Percentiles rank a stretch among this genome's conserved stretches.
These are phyloP conservation scores for Rhodotorula graminis DNA, from an alignment of 768 basidiomycete species.

Conservation along the genomic window DNA sequence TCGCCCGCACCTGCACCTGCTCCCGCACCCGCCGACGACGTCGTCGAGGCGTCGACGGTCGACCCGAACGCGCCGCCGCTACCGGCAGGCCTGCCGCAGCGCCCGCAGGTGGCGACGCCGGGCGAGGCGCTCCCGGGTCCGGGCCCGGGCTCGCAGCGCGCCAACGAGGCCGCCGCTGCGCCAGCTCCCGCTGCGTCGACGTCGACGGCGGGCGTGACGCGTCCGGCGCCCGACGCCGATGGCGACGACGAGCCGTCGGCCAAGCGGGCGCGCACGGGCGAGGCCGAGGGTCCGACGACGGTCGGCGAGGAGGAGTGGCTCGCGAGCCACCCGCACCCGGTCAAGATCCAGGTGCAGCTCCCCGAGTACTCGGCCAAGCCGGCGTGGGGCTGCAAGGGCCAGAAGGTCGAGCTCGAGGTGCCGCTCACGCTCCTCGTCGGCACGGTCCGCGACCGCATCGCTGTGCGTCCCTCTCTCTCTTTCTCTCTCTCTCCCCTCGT, in stretches of 20 bases:
- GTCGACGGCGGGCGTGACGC: neutral
- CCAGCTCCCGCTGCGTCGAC: neutral
- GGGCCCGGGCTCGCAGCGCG: neutral
- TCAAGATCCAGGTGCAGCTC: slow-evolving; percentile 76
- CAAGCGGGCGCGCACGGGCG: slow-evolving; percentile 67
- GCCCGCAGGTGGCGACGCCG: slow-evolving; percentile 61
- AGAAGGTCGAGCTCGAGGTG: slow-evolving; percentile 70
- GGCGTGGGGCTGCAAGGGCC: slow-evolving; percentile 88
- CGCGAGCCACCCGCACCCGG: slow-evolving; percentile 57
- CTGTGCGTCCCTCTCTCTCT: slow-evolving; percentile 14
- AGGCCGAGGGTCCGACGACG: slow-evolving; percentile 71
- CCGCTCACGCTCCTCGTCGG: slow-evolving; percentile 80
- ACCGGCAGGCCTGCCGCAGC: slow-evolving; percentile 63
- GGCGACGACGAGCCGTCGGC: slow-evolving; percentile 67
- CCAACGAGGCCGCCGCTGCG: neutral
- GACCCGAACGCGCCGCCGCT: slow-evolving; percentile 18
- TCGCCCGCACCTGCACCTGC: slow-evolving; percentile 57
- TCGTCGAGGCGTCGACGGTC: neutral
- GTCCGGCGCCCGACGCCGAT: slow-evolving; percentile 32
- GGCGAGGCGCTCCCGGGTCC: slow-evolving; percentile 47
- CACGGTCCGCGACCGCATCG: slow-evolving; percentile 80
- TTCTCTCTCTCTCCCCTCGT: neutral
- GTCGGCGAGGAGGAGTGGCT: slow-evolving; percentile 60
- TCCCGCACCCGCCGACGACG: slow-evolving; percentile 56
- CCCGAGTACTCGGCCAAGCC: slow-evolving; percentile 76